Percentiles rank a stretch among this genome's conserved stretches.
Evolutionary conservation across 306 rosid genomes (phyloP).

Genomic region (Lathyrus tuberosus): DNA sequence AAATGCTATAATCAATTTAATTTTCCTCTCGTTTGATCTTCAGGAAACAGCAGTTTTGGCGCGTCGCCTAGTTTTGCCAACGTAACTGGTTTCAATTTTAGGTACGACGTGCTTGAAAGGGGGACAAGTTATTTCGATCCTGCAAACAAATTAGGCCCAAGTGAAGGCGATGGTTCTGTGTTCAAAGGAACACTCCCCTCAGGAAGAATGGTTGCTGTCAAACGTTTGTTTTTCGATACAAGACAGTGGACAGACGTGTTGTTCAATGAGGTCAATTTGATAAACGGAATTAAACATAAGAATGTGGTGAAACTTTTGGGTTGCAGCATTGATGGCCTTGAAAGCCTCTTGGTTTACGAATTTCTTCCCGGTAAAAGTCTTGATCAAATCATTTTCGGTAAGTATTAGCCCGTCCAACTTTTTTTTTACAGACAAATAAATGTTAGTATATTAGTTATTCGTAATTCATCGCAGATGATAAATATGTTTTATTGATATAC

Average conservation of each 20-base stretch:
- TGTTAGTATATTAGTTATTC: neutral
- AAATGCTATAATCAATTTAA: neutral
- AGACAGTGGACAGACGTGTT: conserved; percentile 65
- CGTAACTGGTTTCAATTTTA: conserved; percentile 47
- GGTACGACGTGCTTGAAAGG: conserved; percentile 57
- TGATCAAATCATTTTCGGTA: conserved; percentile 59
- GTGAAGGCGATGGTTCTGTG: conserved; percentile 60
- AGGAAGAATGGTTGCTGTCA: conserved; percentile 62
- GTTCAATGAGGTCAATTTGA: conserved; percentile 65
- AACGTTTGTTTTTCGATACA: conserved; percentile 58
- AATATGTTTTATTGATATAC: conserved; percentile 17
- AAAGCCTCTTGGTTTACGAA: conserved; percentile 73
- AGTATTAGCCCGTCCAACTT: conserved; percentile 1
- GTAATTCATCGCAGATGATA: neutral
- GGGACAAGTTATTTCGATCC: conserved; percentile 50
- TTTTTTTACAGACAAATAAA: neutral
- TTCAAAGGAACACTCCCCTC: conserved; percentile 61
- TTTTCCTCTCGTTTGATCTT: neutral
- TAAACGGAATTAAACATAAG: conserved; percentile 58
- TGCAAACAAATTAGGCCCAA: conserved; percentile 56
- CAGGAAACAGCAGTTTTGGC: conserved; percentile 25
- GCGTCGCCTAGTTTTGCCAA: conserved; percentile 13
- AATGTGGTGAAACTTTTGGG: conserved; percentile 68
- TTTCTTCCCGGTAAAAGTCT: conserved; percentile 63
- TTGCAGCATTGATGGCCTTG: conserved; percentile 78